A percentile compares a stretch with the other conserved stretches of the same genome.
phyloP scores from a whole-genome alignment of 2,329 filamentous ascomycete genomes.

The Colletotrichum sp. region DNA sequence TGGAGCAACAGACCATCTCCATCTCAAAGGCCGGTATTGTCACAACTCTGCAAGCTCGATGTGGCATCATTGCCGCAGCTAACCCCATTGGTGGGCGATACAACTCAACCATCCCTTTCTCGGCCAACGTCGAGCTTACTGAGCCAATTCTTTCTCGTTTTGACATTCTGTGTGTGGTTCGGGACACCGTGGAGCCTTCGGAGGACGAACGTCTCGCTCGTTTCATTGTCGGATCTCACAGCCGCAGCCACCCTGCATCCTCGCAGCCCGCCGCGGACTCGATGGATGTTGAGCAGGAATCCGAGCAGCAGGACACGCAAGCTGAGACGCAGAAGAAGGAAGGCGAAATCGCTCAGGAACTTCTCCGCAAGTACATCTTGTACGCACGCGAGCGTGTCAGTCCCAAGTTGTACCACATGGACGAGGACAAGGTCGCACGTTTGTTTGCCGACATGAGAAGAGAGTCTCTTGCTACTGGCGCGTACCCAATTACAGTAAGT shows the following conservation, averaged over 20 bases:
- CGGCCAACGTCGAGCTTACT: constrained; percentile 93
- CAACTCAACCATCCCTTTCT: constrained; percentile 95
- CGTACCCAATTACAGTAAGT: constrained; percentile 95
- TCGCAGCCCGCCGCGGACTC: constrained; percentile 54
- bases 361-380: constrained; percentile 94
- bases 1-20: constrained; percentile 99
- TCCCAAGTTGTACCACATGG: constrained; percentile 96
- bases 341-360: constrained; percentile 85
- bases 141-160: constrained; percentile 98
- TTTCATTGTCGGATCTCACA: constrained; percentile 95
- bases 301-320: constrained; percentile 46
- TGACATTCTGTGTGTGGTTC: constrained; percentile 94
- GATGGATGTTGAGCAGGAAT: constrained; percentile 69
- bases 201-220: constrained; percentile 93
- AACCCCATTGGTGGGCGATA: constrained; percentile 97
- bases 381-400: constrained; percentile 89
- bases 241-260: constrained; percentile 77
- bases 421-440: constrained; percentile 94
- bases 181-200: constrained; percentile 89
- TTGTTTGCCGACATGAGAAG: constrained; percentile 96
- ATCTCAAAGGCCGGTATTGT: constrained; percentile 99
- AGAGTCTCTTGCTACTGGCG: constrained; percentile 90
- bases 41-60: constrained; percentile 93
- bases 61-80: constrained; percentile 93
- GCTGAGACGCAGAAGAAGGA: constrained; percentile 40